phyloP scores from a whole-genome alignment of 23 red algal species.

The Gracilaria gracilis region DNA sequence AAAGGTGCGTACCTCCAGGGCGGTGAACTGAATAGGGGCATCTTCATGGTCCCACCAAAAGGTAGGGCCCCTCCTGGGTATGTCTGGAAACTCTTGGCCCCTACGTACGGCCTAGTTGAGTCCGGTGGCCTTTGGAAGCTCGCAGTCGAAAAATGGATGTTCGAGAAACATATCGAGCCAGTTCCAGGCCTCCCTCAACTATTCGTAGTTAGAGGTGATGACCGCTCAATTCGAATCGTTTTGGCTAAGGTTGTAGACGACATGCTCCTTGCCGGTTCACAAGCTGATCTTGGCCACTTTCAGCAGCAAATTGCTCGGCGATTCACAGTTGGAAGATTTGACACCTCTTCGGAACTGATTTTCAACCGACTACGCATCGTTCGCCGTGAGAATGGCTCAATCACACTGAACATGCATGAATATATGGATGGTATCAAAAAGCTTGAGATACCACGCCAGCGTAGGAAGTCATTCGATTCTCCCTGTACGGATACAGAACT shows the following conservation, averaged over 20 bases:
- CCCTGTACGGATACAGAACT: too few relatives aligned
- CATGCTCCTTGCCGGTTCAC: slow-evolving; percentile 36
- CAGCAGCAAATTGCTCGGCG: not conserved
- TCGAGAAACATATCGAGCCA: not conserved
- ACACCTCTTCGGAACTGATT: not conserved
- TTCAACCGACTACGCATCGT: slow-evolving; percentile 37
- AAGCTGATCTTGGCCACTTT: not conserved
- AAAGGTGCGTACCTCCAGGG: slow-evolving; percentile 22
- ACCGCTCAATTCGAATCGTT: not conserved
- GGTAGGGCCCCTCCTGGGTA: not conserved
- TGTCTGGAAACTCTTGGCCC: slow-evolving; percentile 22
- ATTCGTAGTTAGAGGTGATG: not conserved
- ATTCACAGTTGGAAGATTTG: slow-evolving; percentile 36
- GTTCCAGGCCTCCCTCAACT: slow-evolving; percentile 28
- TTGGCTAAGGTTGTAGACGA: slow-evolving; percentile 54
- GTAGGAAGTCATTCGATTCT: too few relatives aligned
- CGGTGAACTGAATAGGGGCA: slow-evolving; percentile 4
- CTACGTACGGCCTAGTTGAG: slow-evolving; percentile 30
- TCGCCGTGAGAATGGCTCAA: not conserved
- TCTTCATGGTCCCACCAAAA: slow-evolving; percentile 18
- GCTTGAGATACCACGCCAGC: too few relatives aligned
- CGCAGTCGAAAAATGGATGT: not conserved
- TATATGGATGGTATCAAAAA: too few relatives aligned
- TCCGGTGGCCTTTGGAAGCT: slow-evolving; percentile 36
- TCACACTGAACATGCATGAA: not conserved